phyloP scores from a whole-genome alignment of 1,284 basidiomycete species.

The Leccinum subrobustum region DNA sequence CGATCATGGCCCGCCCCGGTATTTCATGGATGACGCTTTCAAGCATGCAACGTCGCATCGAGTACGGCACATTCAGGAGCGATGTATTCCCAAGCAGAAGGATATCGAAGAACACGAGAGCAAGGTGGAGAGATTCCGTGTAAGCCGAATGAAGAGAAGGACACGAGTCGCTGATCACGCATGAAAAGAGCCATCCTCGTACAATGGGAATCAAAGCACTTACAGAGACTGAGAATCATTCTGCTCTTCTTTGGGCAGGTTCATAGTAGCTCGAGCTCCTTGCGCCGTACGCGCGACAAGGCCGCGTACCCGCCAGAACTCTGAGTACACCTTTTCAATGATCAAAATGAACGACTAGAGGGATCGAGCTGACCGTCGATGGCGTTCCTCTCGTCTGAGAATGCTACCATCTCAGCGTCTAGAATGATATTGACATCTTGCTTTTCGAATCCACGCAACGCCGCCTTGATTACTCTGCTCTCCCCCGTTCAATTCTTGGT shows the following conservation, averaged over 20 bases:
- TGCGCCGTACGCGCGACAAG: conserved; percentile 56
- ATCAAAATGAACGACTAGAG: background rate
- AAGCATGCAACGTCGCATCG: conserved; percentile 55
- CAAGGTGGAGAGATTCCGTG: conserved; percentile 56
- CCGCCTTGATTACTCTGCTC: conserved; percentile 57
- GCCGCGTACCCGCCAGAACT: conserved; percentile 69
- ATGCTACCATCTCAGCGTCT: conserved; percentile 89
- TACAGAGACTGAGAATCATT: conserved; percentile 25
- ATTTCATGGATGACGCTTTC: conserved; percentile 53
- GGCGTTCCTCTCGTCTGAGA: conserved; percentile 48
- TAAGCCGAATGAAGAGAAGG: conserved; percentile 47
- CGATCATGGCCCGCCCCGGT: conserved; percentile 61
- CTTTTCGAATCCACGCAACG: conserved; percentile 46
- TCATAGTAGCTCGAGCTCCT: conserved; percentile 42
- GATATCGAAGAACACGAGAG: conserved; percentile 84
- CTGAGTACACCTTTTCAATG: conserved; percentile 36
- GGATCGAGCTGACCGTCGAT: conserved; percentile 53
- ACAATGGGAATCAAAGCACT: conserved; percentile 1
- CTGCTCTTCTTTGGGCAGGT: conserved; percentile 16
- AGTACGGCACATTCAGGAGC: conserved; percentile 57
- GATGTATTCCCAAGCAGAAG: conserved; percentile 61
- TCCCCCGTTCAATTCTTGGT: background rate
- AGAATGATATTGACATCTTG: conserved; percentile 56
- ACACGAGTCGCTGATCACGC: conserved; percentile 37
- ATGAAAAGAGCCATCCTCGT: background rate